Evolutionary conservation across 192 early-diverging fungal genomes (phyloP).

Genomic region (Coemansia sp.): DNA sequence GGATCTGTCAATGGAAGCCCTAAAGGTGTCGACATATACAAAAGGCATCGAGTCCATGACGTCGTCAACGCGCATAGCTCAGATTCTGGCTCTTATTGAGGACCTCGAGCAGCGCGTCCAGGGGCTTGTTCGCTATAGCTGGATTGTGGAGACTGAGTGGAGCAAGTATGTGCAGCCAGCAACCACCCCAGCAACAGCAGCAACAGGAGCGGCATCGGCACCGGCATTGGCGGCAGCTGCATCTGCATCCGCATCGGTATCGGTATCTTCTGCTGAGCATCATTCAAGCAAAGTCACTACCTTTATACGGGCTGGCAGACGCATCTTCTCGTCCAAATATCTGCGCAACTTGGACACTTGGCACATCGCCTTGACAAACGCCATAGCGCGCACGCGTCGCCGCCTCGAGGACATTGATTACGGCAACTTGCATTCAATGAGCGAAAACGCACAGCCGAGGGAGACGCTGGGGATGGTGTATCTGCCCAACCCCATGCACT

Average conservation of each 20-base stretch:
- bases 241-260: background rate
- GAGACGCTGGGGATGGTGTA: conserved; percentile 11
- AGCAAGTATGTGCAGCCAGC: conserved; percentile 17
- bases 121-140: conserved; percentile 42
- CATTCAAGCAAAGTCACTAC: no score
- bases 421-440: background rate
- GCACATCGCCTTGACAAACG: conserved; percentile 25
- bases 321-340: conserved; percentile 20
- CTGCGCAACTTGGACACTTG: conserved; percentile 32
- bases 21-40: conserved; percentile 29
- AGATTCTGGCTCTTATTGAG: conserved; percentile 28
- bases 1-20: conserved; percentile 30
- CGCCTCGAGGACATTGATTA: conserved; percentile 11
- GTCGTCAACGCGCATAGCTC: conserved; percentile 13
- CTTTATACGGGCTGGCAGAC: no score
- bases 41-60: conserved; percentile 28
- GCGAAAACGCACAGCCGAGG: conserved; percentile 7
- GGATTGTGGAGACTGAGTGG: conserved; percentile 47
- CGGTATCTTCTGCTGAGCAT: no score
- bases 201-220: background rate
- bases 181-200: background rate
- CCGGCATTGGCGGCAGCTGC: conserved; percentile 1
- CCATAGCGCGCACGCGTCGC: conserved; percentile 21
- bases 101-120: conserved; percentile 37
- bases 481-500: conserved; percentile 18